Conservation (phyloP, 495 filamentous ascomycete genomes). For the Parathielavia hyrcaniae region DNA sequence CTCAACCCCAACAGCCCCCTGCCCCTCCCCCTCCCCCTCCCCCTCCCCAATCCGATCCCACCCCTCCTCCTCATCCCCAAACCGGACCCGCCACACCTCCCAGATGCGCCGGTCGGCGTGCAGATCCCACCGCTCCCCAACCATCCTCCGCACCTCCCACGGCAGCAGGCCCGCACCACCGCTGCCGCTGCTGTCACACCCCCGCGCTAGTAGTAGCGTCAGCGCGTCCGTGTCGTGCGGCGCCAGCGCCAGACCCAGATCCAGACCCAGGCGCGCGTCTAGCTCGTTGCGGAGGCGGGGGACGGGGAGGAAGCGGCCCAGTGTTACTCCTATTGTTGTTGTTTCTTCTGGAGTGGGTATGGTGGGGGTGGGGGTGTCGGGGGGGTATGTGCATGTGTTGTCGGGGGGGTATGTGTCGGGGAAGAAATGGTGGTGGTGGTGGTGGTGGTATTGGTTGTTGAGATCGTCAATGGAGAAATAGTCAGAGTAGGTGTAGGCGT, state of each 20-base stretch:
- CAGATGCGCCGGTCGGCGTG: neutral
- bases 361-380: neutral
- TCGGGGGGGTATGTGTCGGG: neutral
- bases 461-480: too few relatives aligned
- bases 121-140: conserved; percentile 8
- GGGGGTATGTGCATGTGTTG: too few relatives aligned
- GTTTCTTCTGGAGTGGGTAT: too few relatives aligned
- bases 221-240: neutral
- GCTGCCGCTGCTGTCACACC: neutral
- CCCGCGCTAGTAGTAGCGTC: too few relatives aligned
- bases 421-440: neutral
- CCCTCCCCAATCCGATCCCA: neutral
- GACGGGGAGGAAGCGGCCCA: neutral
- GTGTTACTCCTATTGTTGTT: too few relatives aligned
- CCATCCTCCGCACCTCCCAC: conserved; percentile 3
- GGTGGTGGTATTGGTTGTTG: neutral
- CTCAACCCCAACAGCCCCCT: conserved; percentile 1
- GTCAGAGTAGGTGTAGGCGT: too few relatives aligned
- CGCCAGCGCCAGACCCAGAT: too few relatives aligned
- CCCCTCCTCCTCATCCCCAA: neutral
- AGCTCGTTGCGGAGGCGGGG: neutral
- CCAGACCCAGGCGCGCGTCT: neutral
- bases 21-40: neutral
- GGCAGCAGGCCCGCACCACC: neutral
- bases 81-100: neutral